Evolutionary conservation across 495 filamentous ascomycete species (phyloP).

Genomic region (Letharia columbiana): DNA sequence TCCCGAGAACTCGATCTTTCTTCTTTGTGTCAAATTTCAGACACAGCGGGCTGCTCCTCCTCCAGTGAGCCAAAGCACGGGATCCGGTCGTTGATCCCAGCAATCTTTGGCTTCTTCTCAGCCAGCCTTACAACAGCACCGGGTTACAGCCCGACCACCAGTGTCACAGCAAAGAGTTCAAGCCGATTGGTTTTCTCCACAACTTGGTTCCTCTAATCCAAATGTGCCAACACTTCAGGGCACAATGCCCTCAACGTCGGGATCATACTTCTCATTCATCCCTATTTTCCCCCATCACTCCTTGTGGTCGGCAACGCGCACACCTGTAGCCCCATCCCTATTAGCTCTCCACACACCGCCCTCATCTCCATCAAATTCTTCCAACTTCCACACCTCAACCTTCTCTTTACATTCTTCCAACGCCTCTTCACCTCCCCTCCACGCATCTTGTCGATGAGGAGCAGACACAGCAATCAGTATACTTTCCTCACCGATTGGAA

Average conservation of each 20-base stretch:
- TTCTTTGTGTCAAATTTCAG: too few species aligned
- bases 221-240: neutral
- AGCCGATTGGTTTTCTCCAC: neutral
- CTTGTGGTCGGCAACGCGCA: neutral
- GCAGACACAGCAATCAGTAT: conserved; percentile 83
- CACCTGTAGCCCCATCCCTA: conserved; percentile 58
- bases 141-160: neutral
- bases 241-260: neutral
- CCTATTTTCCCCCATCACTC: neutral
- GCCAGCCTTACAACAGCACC: neutral
- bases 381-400: conserved; percentile 92
- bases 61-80: neutral
- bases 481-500: conserved; percentile 83
- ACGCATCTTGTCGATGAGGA: conserved; percentile 80
- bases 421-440: conserved; percentile 82
- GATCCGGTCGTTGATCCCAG: neutral
- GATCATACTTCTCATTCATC: neutral
- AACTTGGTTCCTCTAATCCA: neutral
- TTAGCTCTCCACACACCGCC: conserved; percentile 84
- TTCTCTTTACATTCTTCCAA: conserved; percentile 77
- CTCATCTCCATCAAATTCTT: conserved; percentile 76
- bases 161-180: neutral
- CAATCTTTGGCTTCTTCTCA: neutral
- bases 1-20: too few species aligned
- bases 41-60: too few species aligned